A percentile compares a stretch with the other conserved stretches of the same genome.
phyloP scores from a whole-genome alignment of 371 early-diverging fungal species.

The Cladochytrium tenue region DNA sequence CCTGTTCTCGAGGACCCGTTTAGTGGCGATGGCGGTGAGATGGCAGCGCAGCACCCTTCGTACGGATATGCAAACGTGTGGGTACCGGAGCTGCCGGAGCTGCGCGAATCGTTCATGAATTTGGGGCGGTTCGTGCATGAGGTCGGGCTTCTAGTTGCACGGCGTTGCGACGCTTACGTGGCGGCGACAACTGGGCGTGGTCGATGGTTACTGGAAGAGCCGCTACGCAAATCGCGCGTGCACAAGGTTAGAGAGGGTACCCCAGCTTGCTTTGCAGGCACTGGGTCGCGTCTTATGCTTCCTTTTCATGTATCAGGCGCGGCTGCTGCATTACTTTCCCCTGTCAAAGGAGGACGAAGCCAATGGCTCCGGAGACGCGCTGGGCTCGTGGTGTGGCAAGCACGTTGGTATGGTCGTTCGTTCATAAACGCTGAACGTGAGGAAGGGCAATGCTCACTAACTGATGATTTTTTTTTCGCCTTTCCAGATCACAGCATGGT shows the following conservation, averaged over 20 bases:
- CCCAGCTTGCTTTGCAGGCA: too few relatives aligned
- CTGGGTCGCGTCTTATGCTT: background rate
- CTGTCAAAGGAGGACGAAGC: slow-evolving; percentile 21
- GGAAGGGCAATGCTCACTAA: too few relatives aligned
- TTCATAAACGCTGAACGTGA: too few relatives aligned
- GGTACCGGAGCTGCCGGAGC: slow-evolving; percentile 4
- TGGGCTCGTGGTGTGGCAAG: slow-evolving; percentile 66
- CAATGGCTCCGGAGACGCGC: slow-evolving; percentile 9
- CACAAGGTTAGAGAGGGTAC: slow-evolving; percentile 4
- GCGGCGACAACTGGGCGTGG: slow-evolving; percentile 19
- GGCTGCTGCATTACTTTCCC: slow-evolving; percentile 67
- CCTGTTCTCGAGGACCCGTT: background rate
- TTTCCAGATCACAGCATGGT: slow-evolving; percentile 35
- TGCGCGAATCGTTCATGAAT: slow-evolving; percentile 30
- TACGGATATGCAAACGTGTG: slow-evolving; percentile 26
- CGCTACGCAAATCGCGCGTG: slow-evolving; percentile 27
- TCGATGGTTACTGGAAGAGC: slow-evolving; percentile 19
- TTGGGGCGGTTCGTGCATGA: slow-evolving; percentile 55
- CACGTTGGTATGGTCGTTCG: slow-evolving; percentile 61
- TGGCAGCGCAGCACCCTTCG: slow-evolving; percentile 19
- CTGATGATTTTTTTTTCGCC: too few relatives aligned
- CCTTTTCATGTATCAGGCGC: slow-evolving; percentile 44
- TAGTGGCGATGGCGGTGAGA: slow-evolving; percentile 9
- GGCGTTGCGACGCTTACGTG: slow-evolving; percentile 56
- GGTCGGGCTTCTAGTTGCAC: slow-evolving; percentile 55